Evolutionary conservation across 176 grass and related monocot species (phyloP).

Genomic region (Hordeum marinum): DNA sequence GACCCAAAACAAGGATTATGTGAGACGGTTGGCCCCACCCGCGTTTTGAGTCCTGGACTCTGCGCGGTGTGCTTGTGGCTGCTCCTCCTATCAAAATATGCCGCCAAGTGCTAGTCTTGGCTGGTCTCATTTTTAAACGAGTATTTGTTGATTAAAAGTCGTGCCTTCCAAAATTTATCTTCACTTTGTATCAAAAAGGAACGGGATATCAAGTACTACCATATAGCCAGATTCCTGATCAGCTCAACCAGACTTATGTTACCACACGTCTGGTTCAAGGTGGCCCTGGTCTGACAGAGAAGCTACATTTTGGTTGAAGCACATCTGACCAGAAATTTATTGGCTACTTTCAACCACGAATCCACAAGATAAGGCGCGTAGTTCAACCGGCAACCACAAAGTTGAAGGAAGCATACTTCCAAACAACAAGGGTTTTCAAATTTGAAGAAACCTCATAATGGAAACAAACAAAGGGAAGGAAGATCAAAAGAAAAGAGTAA

Average conservation of each 20-base stretch:
- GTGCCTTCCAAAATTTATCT: neutral
- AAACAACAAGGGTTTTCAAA: constrained; percentile 1
- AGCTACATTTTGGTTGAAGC: constrained; percentile 25
- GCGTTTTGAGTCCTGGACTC: too few species aligned
- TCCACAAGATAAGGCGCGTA: constrained; percentile 4
- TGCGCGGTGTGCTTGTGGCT: too few species aligned
- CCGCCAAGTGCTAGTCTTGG: too few species aligned
- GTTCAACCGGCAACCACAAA: constrained; percentile 12
- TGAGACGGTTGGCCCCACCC: neutral
- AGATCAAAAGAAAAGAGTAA: neutral
- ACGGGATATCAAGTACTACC: neutral
- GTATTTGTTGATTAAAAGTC: neutral
- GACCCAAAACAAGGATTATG: neutral
- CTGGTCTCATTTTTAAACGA: neutral
- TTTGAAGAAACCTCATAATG: neutral
- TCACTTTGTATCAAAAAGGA: neutral
- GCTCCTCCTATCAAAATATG: too few species aligned
- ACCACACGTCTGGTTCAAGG: neutral
- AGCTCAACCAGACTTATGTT: neutral
- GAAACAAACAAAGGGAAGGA: neutral
- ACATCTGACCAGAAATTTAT: constrained; percentile 9
- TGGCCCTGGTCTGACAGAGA: constrained; percentile 18
- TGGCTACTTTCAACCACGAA: constrained; percentile 13
- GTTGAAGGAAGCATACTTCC: neutral
- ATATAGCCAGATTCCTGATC: neutral